These are phyloP conservation scores for Pluteus cervinus DNA, from an alignment of 768 basidiomycete species.

Conservation along the genomic window DNA sequence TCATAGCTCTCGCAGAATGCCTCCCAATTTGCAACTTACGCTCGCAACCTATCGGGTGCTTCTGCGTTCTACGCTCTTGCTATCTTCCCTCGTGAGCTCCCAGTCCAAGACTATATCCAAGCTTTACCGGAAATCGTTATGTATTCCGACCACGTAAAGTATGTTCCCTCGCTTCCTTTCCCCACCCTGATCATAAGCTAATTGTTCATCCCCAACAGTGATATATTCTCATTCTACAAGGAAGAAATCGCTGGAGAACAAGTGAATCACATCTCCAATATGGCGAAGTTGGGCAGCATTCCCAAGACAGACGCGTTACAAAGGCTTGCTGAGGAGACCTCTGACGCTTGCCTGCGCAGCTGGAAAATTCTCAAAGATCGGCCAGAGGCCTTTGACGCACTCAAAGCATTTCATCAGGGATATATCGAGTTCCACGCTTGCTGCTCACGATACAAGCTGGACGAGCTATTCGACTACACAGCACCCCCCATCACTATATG, in stretches of 20 bases:
- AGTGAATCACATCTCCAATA: conserved; percentile 2
- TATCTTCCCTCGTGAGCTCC: conserved; percentile 6
- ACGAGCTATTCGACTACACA: no score
- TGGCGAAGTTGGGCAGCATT: conserved; percentile 1
- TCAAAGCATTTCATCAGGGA: conserved; percentile 1
- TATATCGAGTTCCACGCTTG: conserved; percentile 2
- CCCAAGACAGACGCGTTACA: conserved; percentile 3
- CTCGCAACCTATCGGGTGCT: conserved; percentile 2
- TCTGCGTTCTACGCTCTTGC: conserved; percentile 3
- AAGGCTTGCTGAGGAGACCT: conserved; percentile 2
- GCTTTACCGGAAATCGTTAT: conserved; percentile 4
- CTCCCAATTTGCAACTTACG: conserved; percentile 1
- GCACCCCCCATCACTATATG: no score
- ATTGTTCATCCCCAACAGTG: not conserved
- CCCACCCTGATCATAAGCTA: no score
- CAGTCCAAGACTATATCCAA: conserved; percentile 5
- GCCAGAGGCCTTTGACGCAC: not conserved
- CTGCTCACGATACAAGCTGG: conserved; percentile 1
- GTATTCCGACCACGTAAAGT: conserved; percentile 4
- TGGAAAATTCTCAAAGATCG: not conserved
- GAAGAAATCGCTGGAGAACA: conserved; percentile 1
- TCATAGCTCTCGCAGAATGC: conserved; percentile 1
- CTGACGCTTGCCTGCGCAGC: not conserved
- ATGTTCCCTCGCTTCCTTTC: no score
- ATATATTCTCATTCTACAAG: conserved; percentile 6